A percentile compares a stretch with the other conserved stretches of the same genome.
phyloP scores from a whole-genome alignment of 2,329 filamentous ascomycete genomes.

The Coniochaeta prunicola region DNA sequence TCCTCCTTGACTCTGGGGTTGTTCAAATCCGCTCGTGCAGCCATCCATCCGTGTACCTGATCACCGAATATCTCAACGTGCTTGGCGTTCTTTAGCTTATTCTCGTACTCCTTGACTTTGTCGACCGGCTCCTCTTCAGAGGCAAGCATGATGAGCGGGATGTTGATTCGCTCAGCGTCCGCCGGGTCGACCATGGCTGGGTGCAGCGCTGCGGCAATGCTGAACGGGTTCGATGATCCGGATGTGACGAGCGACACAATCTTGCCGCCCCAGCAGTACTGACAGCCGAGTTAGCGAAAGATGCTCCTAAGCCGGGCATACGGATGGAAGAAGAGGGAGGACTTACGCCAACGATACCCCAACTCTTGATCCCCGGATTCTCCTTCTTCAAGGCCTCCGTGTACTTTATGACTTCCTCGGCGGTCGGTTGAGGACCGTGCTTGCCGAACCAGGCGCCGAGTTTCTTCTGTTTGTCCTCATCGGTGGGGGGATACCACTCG shows the following conservation, averaged over 20 bases:
- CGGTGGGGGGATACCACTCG: constrained; percentile 53
- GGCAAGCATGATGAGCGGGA: constrained; percentile 57
- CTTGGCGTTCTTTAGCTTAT: constrained; percentile 44
- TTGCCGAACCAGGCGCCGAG: constrained; percentile 52
- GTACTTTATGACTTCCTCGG: constrained; percentile 44
- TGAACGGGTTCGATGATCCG: constrained; percentile 43
- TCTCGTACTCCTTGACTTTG: constrained; percentile 48
- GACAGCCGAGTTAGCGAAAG: neutral
- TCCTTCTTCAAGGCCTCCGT: constrained; percentile 43
- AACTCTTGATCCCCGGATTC: constrained; percentile 48
- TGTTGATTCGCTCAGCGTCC: constrained; percentile 52
- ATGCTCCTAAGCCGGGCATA: neutral
- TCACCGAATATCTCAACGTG: constrained; percentile 59
- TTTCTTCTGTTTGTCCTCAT: constrained; percentile 53
- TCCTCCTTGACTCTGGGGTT: constrained; percentile 52
- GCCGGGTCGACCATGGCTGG: constrained; percentile 57
- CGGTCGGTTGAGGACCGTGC: constrained; percentile 38
- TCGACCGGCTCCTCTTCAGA: constrained; percentile 56
- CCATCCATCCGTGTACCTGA: constrained; percentile 71
- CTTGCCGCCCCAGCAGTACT: constrained; percentile 67
- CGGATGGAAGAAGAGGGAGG: neutral
- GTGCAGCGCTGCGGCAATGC: constrained; percentile 43
- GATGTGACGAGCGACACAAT: constrained; percentile 47
- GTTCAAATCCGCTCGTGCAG: constrained; percentile 52
- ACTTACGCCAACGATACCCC: constrained; percentile 54